phyloP scores from a whole-genome alignment of 345 rosid species.

The rapeseed (Brassica napus) region Da-Ae NC_063434.1:23340501-23341000 shows the following conservation, averaged over 20 bases:
- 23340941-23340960: slow-evolving; percentile 80
- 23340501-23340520: slow-evolving; percentile 96
- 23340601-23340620: background rate
- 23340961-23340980: slow-evolving; percentile 3
- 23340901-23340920: slow-evolving; percentile 83
- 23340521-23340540: slow-evolving; percentile 90
- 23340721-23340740: slow-evolving; percentile 87
- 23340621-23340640: background rate
- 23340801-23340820: background rate
- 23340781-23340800: slow-evolving; percentile 23
- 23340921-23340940: slow-evolving; percentile 83
- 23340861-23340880: slow-evolving; percentile 64
- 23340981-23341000: background rate
- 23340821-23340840: slow-evolving; percentile 19
- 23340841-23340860: slow-evolving; percentile 33
- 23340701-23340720: slow-evolving; percentile 84
- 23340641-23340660: slow-evolving; percentile 7
- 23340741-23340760: slow-evolving; percentile 73
- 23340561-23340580: slow-evolving; percentile 86
- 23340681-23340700: slow-evolving; percentile 73
- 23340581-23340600: slow-evolving; percentile 19
- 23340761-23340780: slow-evolving; percentile 42
- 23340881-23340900: slow-evolving; percentile 79
- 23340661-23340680: slow-evolving; percentile 51
- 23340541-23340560: slow-evolving; percentile 79